Base-by-base conservation (phyloP, 2,329 filamentous ascomycete genomes). In the Didymella pomorum region DNA sequence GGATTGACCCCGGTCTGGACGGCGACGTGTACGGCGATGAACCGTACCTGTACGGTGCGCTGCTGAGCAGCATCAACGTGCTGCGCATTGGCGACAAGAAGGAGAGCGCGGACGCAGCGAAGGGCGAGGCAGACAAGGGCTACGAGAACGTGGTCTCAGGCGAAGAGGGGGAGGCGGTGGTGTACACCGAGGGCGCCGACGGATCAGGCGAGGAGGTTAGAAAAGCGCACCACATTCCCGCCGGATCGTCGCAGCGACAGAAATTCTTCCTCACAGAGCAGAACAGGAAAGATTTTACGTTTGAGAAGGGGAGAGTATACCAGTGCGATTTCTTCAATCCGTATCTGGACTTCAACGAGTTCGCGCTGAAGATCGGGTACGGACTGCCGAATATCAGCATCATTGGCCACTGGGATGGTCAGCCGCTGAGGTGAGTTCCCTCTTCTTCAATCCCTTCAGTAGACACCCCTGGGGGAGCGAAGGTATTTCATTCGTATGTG, bases 1-100 rank as follows among this genome's bases (percentile, higher is more conserved):
- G 88, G 80, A 89, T 98, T 47, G 94, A 99, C 72, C 94, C 94
- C 0, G 92, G 93, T 0, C 80, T 99, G 0, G 92, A 97, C 9
- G 93, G 93, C 10, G 93, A 99, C 74, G 88, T 91, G 0, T 93
- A 96, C 67, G 90, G 91, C 4, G 93, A 98, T 71, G 82, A 85
- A 67, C 95, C 94, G 0, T 92, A 93, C 71, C 79, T 98, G 4
- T 97, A 95, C 71, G 93, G 94, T 0, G 89, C 92, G 0, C 88
- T 92, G 0, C 76, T 96, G 49, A 90, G 88, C 58, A 90, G 87
- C 2, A 93, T 96, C 75, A 97, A 97, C 71, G 81, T 86, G 21
- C 79, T 97, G 14, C 80, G 89, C 41, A 84, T 93, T 2, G 91
- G 92, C 0, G 73, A 44, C 10, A 76, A 75, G 57, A 52, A 56